Conservation (phyloP, 1,284 basidiomycete species). For the Amylostereum areolatum region DNA sequence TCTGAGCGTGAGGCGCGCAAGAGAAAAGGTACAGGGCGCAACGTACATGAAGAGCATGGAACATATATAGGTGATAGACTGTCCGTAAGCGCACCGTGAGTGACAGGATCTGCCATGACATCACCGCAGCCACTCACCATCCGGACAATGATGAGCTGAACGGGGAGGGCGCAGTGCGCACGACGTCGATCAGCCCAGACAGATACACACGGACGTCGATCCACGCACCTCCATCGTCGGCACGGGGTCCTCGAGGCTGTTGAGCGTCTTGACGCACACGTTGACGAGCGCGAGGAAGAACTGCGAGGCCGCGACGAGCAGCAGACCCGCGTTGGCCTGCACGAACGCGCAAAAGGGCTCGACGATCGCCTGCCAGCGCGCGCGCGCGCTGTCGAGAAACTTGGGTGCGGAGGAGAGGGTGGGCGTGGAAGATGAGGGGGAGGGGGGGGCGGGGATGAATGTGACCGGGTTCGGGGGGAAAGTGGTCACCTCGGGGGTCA, state of each 20-base stretch:
- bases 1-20: conserved; percentile 11
- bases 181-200: neutral
- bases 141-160: conserved; percentile 41
- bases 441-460: neutral
- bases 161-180: neutral
- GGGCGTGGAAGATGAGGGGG: neutral
- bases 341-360: conserved; percentile 10
- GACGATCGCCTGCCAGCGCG: neutral
- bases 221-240: conserved; percentile 47
- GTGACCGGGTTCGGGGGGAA: neutral
- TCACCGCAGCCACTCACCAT: conserved; percentile 31
- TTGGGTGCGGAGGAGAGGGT: neutral
- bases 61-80: conserved; percentile 39
- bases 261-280: conserved; percentile 55
- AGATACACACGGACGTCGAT: neutral
- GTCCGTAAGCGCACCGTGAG: neutral
- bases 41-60: conserved; percentile 39
- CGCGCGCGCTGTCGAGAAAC: neutral
- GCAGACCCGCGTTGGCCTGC: conserved; percentile 49
- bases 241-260: conserved; percentile 51
- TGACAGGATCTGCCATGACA: neutral
- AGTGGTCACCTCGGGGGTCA: neutral
- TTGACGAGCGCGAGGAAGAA: conserved; percentile 60
- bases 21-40: neutral
- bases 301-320: conserved; percentile 54